Base-by-base conservation (phyloP, 75 land plant species). In the Selaginella moellendorffii region DNA sequence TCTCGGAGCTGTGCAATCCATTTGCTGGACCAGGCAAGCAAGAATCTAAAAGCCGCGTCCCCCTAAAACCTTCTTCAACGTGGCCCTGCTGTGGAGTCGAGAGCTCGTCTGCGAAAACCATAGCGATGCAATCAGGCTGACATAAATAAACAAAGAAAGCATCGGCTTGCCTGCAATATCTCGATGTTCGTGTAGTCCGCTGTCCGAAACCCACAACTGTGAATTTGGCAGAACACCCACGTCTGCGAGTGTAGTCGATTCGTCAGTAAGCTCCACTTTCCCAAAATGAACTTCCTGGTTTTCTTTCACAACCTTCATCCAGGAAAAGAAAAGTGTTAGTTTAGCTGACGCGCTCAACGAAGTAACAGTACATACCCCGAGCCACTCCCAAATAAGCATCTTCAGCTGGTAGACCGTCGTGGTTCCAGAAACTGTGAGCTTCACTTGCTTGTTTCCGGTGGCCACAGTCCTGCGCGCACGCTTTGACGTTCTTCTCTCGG, bases 121-220 rank as follows among this genome's bases (percentile, higher is more conserved):
- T n/a, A n/a, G n/a, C n/a, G n/a, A n/a, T n/a, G n/a, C n/a, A n/a
- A n/a, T n/a, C n/a, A n/a, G n/a, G n/a, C n/a, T n/a, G n/a, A n/a
- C n/a, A n/a, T n/a, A n/a, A n/a, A n/a, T n/a, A n/a, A n/a, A n/a
- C n/a, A n/a, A n/a, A n/a, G n/a, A n/a, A n/a, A n/a, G n/a, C n/a
- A n/a, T n/a, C n/a, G n/a, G n/a, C 65, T 25, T 83, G 87, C 98
- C 98, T 70, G 98, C 90, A 66, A 93, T 93, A 68, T 93, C 98
- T 24, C 98, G 89, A 29, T 93, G 69, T 65, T 93, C 90, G 73
- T 85, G 80, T 46, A 89, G 74, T 62, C 92, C 86, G 26, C 86
- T 79, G 65, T 93, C 98, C 31, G 29, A 78, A n/a, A 93, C 85
- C 98, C 98, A 93, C 20, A 93, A 73, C 28, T 75, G 70, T 66